Conservation (phyloP, 306 rosid species). For the Casuarina equisetifolia region DNA sequence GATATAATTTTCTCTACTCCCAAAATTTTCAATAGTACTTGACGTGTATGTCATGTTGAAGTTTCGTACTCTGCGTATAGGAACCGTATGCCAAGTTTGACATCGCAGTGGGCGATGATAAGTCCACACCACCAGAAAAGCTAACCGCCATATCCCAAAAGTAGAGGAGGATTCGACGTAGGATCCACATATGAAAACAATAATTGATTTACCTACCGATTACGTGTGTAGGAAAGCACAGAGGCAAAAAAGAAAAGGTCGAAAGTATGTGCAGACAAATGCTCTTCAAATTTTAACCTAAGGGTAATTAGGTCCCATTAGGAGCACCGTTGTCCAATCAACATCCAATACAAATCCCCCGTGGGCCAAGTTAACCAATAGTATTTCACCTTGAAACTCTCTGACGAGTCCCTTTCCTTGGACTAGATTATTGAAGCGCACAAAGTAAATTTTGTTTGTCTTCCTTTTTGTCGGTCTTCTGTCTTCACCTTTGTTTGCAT, state of each 20-base stretch:
- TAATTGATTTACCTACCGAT: not conserved
- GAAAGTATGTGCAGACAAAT: too few species aligned
- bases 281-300: too few species aligned
- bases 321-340: not conserved
- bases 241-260: too few species aligned
- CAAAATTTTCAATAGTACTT: too few species aligned
- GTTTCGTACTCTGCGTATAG: too few species aligned
- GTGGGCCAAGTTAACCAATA: not conserved
- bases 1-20: too few species aligned
- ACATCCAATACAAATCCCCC: not conserved
- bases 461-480: not conserved
- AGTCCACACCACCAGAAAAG: not conserved
- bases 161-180: not conserved
- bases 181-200: not conserved
- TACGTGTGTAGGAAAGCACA: not conserved
- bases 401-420: not conserved
- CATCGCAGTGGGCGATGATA: too few species aligned
- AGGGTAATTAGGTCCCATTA: not conserved
- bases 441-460: not conserved
- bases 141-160: constrained; percentile 19
- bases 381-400: not conserved
- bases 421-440: not conserved
- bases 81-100: too few species aligned
- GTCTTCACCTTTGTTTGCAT: not conserved
- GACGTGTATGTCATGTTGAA: too few species aligned